Evolutionary conservation across 1,284 basidiomycete genomes (phyloP), one percentile per base, ranked within the genome.

Genomic region (Cryptococcus hybrid): DNA sequence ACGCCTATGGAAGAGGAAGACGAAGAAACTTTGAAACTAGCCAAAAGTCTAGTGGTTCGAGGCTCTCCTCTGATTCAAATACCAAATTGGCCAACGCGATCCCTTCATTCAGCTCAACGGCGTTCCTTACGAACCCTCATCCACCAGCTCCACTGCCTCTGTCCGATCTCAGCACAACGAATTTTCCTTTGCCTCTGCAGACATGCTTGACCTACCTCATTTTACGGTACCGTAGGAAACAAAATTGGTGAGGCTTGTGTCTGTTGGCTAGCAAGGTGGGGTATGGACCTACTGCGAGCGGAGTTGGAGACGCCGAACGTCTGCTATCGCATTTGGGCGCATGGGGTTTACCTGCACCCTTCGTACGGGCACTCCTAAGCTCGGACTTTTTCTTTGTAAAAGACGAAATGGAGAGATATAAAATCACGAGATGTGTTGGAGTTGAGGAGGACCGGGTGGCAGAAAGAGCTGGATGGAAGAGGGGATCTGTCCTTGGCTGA

Each of bases 261-360:
- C 4, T 92, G 89, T 73, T 96, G 92, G 92, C 81, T 95, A 9
- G 83, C 87, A 0, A 82, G 90, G 40, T 96, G 92, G 92, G 90
- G 88, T 0, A 75, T 79, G 15, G 92, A 95, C 71, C 82, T 94
- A 56, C 82, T 95, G 46, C 72, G 75, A 9, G 82, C 84, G 52
- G 92, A 95, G 73, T 81, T 85, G n/a, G 53, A 56, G 24, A 18
- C 42, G 3, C 18, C 59, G 4, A 39, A 50, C 34, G 40, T 52
- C 3, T 30, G n/a, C 5, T 63, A 45, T 40, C 58, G 58, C 47
- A 62, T 88, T 58, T 94, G 86, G 86, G 80, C 83, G 24, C 79
- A 84, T 35, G 85, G 0, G 90, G 90, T 1, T 76, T 96, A 44
- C 82, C 81, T 7, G 82, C 90, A 7, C 66, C 78, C 35, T 94